Base-by-base conservation (phyloP, 1,139 yeast species). In the Scheffersomyces quercinus region DNA sequence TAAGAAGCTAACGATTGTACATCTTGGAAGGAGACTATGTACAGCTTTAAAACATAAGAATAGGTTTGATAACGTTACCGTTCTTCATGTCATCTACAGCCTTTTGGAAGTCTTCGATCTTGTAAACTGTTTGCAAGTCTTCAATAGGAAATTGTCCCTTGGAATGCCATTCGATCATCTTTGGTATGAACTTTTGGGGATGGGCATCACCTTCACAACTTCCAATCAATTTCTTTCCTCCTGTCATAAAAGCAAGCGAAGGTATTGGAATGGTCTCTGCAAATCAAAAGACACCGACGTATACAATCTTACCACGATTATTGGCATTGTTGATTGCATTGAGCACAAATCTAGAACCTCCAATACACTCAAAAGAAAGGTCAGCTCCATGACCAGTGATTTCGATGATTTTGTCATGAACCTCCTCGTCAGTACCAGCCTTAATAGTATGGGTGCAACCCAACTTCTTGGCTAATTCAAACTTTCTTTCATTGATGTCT, bases 401-500 rank as follows among this genome's bases (percentile, higher is more conserved):
- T 14, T 51, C 55, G 13, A 48, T 43, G 20, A 71, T 58, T 36
- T 53, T 59, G 8, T 56, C 64, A 5, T 55, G 46, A 20, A 68
- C 62, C 38, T 63, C 56, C 8, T 39, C 42, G 13, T 42, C 39
- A n/a, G 28, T 30, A 7, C 42, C 42, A 7, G 31, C 45, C 20
- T 11, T 51, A 37, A 73, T 55, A 1, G 62, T 56, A 38, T 64
- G 54, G 38, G 74, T 70, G 6, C 79, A 78, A 42, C 79, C 79
- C 37, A 69, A 59, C 31, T 58, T 56, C 47, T 61, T 61, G 7
- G 77, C 75, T 35, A 69, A 64, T 46, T 60, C 67, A 36, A 74
- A 55, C 54, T 78, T 63, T 46, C 65, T 58, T 28, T 71, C 73
- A 52, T 73, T 74, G 51, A 61, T 60, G 51, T 74, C 79, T 46